Evolutionary conservation across 805 yeast genomes (phyloP).

Genomic region (Metschnikowia reukaufii): DNA sequence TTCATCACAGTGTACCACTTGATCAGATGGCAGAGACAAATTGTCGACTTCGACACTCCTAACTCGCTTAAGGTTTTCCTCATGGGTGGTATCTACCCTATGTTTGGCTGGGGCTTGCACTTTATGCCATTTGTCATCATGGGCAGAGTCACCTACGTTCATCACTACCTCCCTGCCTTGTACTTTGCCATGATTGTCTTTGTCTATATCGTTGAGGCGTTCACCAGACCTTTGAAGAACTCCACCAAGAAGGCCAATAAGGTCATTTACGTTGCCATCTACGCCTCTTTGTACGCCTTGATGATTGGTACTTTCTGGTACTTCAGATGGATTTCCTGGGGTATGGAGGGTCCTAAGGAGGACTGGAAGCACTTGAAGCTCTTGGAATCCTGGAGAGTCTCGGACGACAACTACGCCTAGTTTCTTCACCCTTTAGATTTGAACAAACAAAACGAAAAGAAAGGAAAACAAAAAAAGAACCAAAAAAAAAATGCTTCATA

Average conservation of each 20-base stretch:
- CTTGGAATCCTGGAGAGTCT: constrained; percentile 42
- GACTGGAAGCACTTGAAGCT: constrained; percentile 41
- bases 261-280: constrained; percentile 31
- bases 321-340: constrained; percentile 72
- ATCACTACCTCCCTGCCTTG: constrained; percentile 93
- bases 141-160: constrained; percentile 97
- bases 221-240: constrained; percentile 26
- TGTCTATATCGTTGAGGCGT: constrained; percentile 57
- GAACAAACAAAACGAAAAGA: background rate
- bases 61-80: constrained; percentile 50
- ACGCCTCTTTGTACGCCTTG: constrained; percentile 44
- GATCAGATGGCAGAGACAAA: constrained; percentile 72
- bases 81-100: constrained; percentile 80
- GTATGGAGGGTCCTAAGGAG: constrained; percentile 61
- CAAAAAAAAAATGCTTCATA: background rate
- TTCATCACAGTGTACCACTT: constrained; percentile 41
- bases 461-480: background rate
- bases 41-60: constrained; percentile 49
- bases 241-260: constrained; percentile 10
- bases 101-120: constrained; percentile 88
- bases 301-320: constrained; percentile 59
- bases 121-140: constrained; percentile 84
- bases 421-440: background rate
- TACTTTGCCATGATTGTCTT: constrained; percentile 88
- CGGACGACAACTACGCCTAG: constrained; percentile 36